Evolutionary conservation across 2,329 filamentous ascomycete species (phyloP).

Genomic region (Colletotrichum plurivorum): DNA sequence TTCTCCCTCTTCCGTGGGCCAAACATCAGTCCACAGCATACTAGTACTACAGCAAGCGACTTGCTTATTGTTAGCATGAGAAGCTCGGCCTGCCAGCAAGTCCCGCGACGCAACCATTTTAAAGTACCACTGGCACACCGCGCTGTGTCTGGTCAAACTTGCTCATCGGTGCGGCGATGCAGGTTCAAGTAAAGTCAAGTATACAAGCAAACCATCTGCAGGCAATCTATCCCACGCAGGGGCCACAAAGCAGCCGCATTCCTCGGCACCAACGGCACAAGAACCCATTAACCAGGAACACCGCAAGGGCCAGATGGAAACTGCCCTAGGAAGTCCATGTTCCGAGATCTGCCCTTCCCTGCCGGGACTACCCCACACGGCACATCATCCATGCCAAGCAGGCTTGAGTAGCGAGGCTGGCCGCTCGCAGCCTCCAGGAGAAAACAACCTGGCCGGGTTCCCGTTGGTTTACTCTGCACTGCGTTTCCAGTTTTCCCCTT

Average conservation of each 20-base stretch:
- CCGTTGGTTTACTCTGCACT: not conserved
- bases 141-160: constrained; percentile 5
- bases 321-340: constrained; percentile 12
- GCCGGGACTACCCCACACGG: constrained; percentile 28
- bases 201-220: constrained; percentile 1
- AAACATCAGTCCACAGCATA: constrained; percentile 22
- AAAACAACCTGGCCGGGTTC: not conserved
- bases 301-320: not conserved
- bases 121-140: not conserved
- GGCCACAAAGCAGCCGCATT: constrained; percentile 10
- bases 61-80: not conserved
- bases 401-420: constrained; percentile 15
- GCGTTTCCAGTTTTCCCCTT: not conserved
- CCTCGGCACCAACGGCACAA: constrained; percentile 11
- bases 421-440: not conserved
- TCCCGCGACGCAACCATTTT: not conserved
- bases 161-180: constrained; percentile 13
- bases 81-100: not conserved
- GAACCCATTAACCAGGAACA: constrained; percentile 4
- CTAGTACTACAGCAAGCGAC: not conserved
- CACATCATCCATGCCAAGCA: constrained; percentile 31
- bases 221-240: constrained; percentile 13
- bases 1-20: constrained; percentile 5
- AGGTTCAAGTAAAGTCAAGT: not conserved
- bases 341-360: constrained; percentile 24